A percentile compares a stretch with the other conserved stretches of the same genome.
Conservation (phyloP, 352 stramenopile species). For the Phytophthora europaea region DNA sequence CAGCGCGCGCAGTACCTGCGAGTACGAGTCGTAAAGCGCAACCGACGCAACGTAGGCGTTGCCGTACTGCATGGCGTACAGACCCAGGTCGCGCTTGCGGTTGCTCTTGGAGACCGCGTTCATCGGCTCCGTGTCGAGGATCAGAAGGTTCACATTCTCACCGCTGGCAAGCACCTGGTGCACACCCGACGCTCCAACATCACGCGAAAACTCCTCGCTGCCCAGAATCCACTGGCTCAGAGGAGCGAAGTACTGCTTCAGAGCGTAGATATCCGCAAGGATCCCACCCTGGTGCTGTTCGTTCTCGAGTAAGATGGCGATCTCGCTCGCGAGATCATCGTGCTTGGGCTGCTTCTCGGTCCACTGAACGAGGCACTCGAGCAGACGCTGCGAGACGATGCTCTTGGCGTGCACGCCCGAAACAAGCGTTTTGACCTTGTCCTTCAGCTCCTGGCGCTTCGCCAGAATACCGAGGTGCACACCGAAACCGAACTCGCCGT, state of each 20-base stretch:
- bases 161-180: constrained; percentile 80
- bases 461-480: constrained; percentile 74
- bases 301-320: constrained; percentile 69
- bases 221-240: constrained; percentile 86
- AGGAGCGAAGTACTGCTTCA: constrained; percentile 73
- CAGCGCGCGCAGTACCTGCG: constrained; percentile 88
- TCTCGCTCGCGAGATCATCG: constrained; percentile 72
- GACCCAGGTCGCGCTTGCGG: constrained; percentile 92
- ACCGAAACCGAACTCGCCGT: constrained; percentile 80
- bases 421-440: constrained; percentile 65
- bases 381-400: constrained; percentile 56
- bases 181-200: constrained; percentile 74
- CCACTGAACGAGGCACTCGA: constrained; percentile 62
- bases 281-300: constrained; percentile 59
- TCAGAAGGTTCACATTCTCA: constrained; percentile 83
- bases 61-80: constrained; percentile 95
- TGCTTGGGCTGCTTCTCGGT: constrained; percentile 59
- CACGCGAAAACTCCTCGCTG: constrained; percentile 80
- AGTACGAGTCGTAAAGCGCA: constrained; percentile 91
- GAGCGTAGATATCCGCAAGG: constrained; percentile 55
- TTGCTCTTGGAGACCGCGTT: constrained; percentile 70
- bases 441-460: constrained; percentile 77
- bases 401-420: constrained; percentile 29
- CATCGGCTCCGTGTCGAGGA: constrained; percentile 82
- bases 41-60: constrained; percentile 95